Base-by-base conservation (phyloP, 139 green algal species). In the Zygnema circumcarinatum region DNA sequence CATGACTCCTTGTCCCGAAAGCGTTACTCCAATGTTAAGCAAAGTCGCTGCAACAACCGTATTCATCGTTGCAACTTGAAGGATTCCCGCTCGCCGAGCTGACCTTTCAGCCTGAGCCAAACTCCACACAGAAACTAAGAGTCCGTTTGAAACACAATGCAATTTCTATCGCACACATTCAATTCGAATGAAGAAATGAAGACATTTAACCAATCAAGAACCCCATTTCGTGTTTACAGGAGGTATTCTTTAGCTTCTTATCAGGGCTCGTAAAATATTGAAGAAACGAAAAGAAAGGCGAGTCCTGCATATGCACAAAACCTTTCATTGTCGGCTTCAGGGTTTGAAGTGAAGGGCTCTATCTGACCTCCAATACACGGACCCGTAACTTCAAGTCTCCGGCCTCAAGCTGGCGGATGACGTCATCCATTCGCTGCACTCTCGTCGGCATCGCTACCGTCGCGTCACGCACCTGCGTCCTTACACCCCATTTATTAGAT, bases 351-450 rank as follows among this genome's bases (percentile, higher is more conserved):
- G n/a, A n/a, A n/a, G n/a, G n/a, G n/a, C n/a, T n/a, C n/a, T n/a
- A n/a, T n/a, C n/a, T n/a, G n/a, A 89, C 83, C 83, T 89, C 85
- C 20, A 86, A 79, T 22, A 89, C 96, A 1, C 97, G 92, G 52
- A 99, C 97, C 31, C 97, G 90, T 38, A 98, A 94, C 93, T 99
- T 99, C n/a, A 98, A 85, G 91, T 98, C 96, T 1, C 97, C 97
- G 32, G 88, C 72, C 93, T 98, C 95, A 87, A 89, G 42, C 38
- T 79, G 53, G 40, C 40, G 53, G 39, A 89, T 78, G 1, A 85
- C 20, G 40, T 76, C 85, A 68, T 89, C 85, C 74, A 89, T 89
- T 36, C 85, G 74, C 75, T 78, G 74, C 3, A 89, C 38, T 1
- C 85, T 54, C 1, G 32, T 56, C 1, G 85, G 85, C 75, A 89